Conservation (phyloP, 2,329 filamentous ascomycete genomes). For the Hymenoscyphus occultus region DNA sequence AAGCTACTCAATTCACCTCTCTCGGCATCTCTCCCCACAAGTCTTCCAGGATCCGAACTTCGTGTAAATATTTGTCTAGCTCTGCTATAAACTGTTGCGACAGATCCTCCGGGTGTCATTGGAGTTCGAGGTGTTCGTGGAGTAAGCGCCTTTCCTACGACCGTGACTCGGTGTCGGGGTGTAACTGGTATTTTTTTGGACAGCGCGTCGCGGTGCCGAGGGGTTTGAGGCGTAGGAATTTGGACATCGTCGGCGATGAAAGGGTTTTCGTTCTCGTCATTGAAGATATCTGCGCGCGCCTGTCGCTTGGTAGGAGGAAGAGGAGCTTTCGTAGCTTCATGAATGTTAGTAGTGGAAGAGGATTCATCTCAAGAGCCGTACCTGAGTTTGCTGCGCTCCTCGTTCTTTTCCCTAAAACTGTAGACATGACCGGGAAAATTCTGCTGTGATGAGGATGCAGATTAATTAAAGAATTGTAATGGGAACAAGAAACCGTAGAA, state of each 20-base stretch:
- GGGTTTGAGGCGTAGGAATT: slow-evolving; percentile 68
- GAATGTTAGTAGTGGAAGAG: slow-evolving; percentile 15
- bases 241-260: slow-evolving; percentile 48
- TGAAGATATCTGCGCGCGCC: slow-evolving; percentile 43
- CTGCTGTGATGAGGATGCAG: slow-evolving; percentile 14
- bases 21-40: slow-evolving; percentile 44
- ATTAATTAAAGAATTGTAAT: background rate
- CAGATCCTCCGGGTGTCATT: slow-evolving; percentile 60
- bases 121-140: slow-evolving; percentile 77
- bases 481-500: slow-evolving; percentile 2
- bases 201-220: slow-evolving; percentile 76
- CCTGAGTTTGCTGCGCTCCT: slow-evolving; percentile 39
- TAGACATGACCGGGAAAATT: slow-evolving; percentile 33
- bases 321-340: slow-evolving; percentile 26
- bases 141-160: slow-evolving; percentile 70
- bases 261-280: slow-evolving; percentile 68
- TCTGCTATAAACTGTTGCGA: slow-evolving; percentile 78
- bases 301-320: slow-evolving; percentile 45
- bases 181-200: slow-evolving; percentile 68
- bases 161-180: slow-evolving; percentile 78
- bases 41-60: slow-evolving; percentile 42
- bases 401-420: slow-evolving; percentile 47
- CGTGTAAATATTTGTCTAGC: slow-evolving; percentile 82
- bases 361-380: slow-evolving; percentile 29
- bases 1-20: slow-evolving; percentile 66